Evolutionary conservation across 768 basidiomycete genomes (phyloP), one percentile per base, ranked within the genome.

Genomic region (Serendipita sp.): DNA sequence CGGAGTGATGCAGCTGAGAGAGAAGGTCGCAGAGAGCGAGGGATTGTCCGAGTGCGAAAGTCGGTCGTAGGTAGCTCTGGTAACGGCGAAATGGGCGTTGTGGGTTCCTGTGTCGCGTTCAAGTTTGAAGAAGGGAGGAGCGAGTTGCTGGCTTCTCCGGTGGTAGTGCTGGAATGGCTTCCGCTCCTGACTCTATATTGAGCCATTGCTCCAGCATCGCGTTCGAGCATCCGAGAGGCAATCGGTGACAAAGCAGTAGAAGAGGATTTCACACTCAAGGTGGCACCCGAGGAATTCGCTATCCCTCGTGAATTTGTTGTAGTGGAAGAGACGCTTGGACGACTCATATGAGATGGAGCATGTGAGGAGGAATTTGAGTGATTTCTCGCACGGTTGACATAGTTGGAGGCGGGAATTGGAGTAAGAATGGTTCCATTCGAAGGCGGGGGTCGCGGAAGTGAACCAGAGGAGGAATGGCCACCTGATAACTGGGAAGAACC

Each of bases 121-220:
- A 32, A 23, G 34, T 23, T 35, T 60, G 56, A 60, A 60, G 56
- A 35, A 10, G 56, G 56, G 16, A 38, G 18, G 3, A 34, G 36
- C 7, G 48, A 51, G 23, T 10, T 10, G 18, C 10, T 60, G 30
- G 30, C 35, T 35, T 60, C 56, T 35, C 30, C 30, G 1, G 65
- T 15, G 44, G 28, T 46, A 13, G 68, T 44, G 44, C 65, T 58
- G 45, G 66, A 65, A 48, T 67, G 52, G 45, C 69, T 70, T 60
- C 87, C 89, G 71, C 89, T 91, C 65, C 90, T 82, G 76, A 88
- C 88, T 65, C 90, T 81, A 71, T 90, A 92, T 70, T 90, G 88
- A 72, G 90, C 89, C 79, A 88, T 89, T 44, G 90, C 91, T 71
- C 86, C 87, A 18, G 89, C 89, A 71, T 92, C 90, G 65, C 84